Evolutionary conservation across 2,329 filamentous ascomycete genomes (phyloP).

Genomic region (Fusarium burgessii): DNA sequence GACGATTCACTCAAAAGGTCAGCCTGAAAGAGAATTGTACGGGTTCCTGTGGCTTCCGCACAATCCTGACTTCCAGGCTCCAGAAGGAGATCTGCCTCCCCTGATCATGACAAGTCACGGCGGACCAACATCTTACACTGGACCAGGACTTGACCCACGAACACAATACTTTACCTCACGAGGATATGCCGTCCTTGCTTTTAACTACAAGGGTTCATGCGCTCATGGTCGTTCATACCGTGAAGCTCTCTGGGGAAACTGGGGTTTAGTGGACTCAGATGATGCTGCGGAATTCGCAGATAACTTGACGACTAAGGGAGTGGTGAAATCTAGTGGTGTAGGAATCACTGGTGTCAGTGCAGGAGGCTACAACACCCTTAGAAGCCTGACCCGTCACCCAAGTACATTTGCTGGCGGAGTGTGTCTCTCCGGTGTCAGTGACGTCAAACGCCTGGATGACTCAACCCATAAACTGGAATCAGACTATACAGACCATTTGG

Average conservation of each 20-base stretch:
- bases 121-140: slow-evolving; percentile 60
- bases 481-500: slow-evolving; percentile 61
- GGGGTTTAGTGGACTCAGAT: slow-evolving; percentile 63
- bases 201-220: slow-evolving; percentile 66
- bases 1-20: slow-evolving; percentile 48
- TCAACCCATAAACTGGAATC: slow-evolving; percentile 69
- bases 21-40: slow-evolving; percentile 51
- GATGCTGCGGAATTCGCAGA: slow-evolving; percentile 62
- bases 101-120: slow-evolving; percentile 64
- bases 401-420: slow-evolving; percentile 62
- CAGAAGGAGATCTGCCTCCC: slow-evolving; percentile 57
- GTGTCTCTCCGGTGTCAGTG: slow-evolving; percentile 63
- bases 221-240: slow-evolving; percentile 65
- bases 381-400: slow-evolving; percentile 60
- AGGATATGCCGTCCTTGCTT: slow-evolving; percentile 62
- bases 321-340: slow-evolving; percentile 54
- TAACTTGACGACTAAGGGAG: slow-evolving; percentile 54
- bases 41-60: slow-evolving; percentile 63
- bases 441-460: slow-evolving; percentile 58
- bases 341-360: slow-evolving; percentile 65
- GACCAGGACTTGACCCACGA: slow-evolving; percentile 57
- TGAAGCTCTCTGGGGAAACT: slow-evolving; percentile 60
- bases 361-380: slow-evolving; percentile 66
- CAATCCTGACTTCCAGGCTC: slow-evolving; percentile 58
- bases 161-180: slow-evolving; percentile 66